Percentiles rank a stretch among this genome's conserved stretches.
Evolutionary conservation across 306 rosid genomes (phyloP).

Genomic region (Rubus idaeus): DNA sequence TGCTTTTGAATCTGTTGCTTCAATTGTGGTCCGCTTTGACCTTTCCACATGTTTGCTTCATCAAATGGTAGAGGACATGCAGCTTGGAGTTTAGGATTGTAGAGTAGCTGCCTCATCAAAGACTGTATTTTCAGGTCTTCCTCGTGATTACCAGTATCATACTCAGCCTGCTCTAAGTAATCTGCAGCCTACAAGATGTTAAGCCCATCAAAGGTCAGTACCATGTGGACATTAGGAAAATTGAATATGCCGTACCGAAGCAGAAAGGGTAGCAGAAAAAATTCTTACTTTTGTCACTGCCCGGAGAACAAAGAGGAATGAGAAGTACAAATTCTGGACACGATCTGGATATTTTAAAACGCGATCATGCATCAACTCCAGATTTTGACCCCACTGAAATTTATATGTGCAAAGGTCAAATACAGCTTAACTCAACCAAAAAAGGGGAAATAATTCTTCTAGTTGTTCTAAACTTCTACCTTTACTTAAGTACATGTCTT

Average conservation of each 20-base stretch:
- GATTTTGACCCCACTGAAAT: conserved; percentile 67
- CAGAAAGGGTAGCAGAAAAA: background rate
- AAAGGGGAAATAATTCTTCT: no score
- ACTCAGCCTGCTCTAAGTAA: conserved; percentile 66
- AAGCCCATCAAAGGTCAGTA: background rate
- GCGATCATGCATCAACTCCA: conserved; percentile 52
- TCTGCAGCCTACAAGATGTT: conserved; percentile 48
- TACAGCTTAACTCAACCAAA: background rate
- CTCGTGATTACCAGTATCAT: conserved; percentile 47
- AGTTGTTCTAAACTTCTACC: no score
- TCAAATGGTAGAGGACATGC: conserved; percentile 71
- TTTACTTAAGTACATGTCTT: no score
- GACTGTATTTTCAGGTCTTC: conserved; percentile 62
- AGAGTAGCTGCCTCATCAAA: conserved; percentile 51
- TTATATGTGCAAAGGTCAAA: background rate
- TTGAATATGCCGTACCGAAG: background rate
- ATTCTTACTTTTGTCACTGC: conserved; percentile 66
- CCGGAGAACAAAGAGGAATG: conserved; percentile 57
- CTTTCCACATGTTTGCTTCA: conserved; percentile 71
- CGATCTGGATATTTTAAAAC: conserved; percentile 63
- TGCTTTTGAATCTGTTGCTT: conserved; percentile 57
- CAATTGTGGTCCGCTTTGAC: conserved; percentile 63
- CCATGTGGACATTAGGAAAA: background rate
- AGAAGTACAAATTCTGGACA: conserved; percentile 57
- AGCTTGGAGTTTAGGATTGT: conserved; percentile 54